Evolutionary conservation across 768 basidiomycete genomes (phyloP).

Genomic region (Suillus fuscotomentosus): DNA sequence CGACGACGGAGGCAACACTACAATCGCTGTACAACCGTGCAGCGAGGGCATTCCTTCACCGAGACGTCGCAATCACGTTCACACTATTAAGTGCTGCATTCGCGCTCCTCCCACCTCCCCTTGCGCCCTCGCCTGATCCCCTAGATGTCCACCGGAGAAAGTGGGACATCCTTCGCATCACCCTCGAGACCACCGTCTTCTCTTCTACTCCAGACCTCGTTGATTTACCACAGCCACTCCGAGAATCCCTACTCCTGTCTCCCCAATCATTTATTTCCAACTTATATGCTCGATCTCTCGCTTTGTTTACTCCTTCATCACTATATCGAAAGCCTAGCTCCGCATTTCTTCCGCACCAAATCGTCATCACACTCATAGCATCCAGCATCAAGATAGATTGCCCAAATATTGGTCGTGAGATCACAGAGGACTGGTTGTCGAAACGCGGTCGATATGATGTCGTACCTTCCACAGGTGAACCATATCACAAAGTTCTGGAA

Average conservation of each 20-base stretch:
- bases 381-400: constrained; percentile 67
- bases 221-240: constrained; percentile 49
- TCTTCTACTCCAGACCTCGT: constrained; percentile 44
- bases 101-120: constrained; percentile 48
- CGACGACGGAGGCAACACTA: constrained; percentile 48
- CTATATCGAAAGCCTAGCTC: constrained; percentile 39
- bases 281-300: constrained; percentile 62
- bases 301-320: constrained; percentile 60
- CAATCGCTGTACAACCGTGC: constrained; percentile 76
- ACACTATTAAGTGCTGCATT: constrained; percentile 70
- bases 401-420: constrained; percentile 56
- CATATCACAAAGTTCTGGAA: constrained; percentile 74
- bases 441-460: constrained; percentile 42
- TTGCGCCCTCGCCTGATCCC: constrained; percentile 31
- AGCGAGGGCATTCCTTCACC: constrained; percentile 74
- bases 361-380: constrained; percentile 68
- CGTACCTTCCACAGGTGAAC: constrained; percentile 39
- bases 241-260: constrained; percentile 52
- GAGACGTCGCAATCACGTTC: constrained; percentile 65
- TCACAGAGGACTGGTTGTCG: constrained; percentile 81
- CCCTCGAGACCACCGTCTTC: constrained; percentile 75
- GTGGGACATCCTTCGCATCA: constrained; percentile 87
- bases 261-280: constrained; percentile 56
- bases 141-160: constrained; percentile 61
- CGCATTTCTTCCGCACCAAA: constrained; percentile 64